Evolutionary conservation across 805 yeast species (phyloP).

Genomic region (Jamesozyma hellenica): DNA sequence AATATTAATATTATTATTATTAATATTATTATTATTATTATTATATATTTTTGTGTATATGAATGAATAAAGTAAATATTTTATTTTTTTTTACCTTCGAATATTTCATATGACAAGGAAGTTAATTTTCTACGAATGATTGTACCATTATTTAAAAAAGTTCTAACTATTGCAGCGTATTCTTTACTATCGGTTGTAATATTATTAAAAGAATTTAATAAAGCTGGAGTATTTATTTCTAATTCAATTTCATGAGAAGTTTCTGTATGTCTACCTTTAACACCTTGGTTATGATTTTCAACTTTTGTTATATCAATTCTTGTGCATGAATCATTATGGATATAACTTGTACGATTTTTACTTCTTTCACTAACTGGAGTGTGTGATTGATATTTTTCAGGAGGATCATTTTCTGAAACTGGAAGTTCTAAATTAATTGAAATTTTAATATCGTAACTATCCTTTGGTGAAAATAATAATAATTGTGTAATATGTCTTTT

Average conservation of each 20-base stretch:
- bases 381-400: constrained; percentile 42
- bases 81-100: constrained; percentile 29
- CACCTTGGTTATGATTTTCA: constrained; percentile 19
- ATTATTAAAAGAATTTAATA: constrained; percentile 34
- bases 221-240: constrained; percentile 38
- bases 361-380: constrained; percentile 50
- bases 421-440: constrained; percentile 75
- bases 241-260: constrained; percentile 39
- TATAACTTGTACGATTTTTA: constrained; percentile 63
- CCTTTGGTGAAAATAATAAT: constrained; percentile 63
- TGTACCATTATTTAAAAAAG: constrained; percentile 52
- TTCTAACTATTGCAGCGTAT: constrained; percentile 49
- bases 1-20: no score
- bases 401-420: constrained; percentile 40
- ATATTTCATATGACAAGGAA: constrained; percentile 27
- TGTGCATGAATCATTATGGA: constrained; percentile 66
- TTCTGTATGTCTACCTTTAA: constrained; percentile 19
- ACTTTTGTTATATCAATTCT: constrained; percentile 66
- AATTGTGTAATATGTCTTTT: constrained; percentile 69
- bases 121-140: constrained; percentile 31
- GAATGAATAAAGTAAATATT: no score
- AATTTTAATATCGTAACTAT: constrained; percentile 65
- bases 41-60: no score
- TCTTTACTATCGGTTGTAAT: constrained; percentile 39
- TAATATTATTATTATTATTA: no score